Evolutionary conservation across 495 filamentous ascomycete species (phyloP).

Genomic region (Recurvomyces mirabilis): DNA sequence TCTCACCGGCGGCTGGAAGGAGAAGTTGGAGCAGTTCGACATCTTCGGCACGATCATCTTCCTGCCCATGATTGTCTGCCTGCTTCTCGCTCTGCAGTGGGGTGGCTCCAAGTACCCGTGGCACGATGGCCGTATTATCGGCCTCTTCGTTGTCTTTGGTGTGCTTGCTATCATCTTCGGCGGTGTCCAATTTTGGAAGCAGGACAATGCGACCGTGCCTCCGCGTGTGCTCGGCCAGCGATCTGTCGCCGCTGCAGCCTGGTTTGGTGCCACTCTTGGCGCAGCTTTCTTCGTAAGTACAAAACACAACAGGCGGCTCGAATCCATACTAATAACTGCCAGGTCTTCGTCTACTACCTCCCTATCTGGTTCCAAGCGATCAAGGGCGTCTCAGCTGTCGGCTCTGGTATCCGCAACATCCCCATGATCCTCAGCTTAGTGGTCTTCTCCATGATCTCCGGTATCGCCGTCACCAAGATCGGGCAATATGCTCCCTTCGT

Average conservation of each 20-base stretch:
- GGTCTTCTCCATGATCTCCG: constrained; percentile 37
- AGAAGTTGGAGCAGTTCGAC: constrained; percentile 28
- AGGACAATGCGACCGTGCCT: constrained; percentile 30
- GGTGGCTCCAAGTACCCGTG: constrained; percentile 48
- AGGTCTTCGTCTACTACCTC: constrained; percentile 42
- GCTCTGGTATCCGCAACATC: constrained; percentile 51
- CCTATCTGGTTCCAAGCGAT: constrained; percentile 73
- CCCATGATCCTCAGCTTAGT: constrained; percentile 41
- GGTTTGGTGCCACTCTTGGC: constrained; percentile 25
- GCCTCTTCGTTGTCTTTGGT: constrained; percentile 39
- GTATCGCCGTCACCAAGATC: constrained; percentile 40
- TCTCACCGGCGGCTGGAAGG: constrained; percentile 9
- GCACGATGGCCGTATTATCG: constrained; percentile 42
- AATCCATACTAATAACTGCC: constrained; percentile 6
- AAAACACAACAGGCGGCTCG: constrained; percentile 4
- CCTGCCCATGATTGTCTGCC: constrained; percentile 39
- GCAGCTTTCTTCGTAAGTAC: constrained; percentile 24
- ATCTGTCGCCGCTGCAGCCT: constrained; percentile 24
- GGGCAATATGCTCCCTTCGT: constrained; percentile 61
- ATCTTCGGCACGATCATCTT: constrained; percentile 37
- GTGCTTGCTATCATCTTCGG: constrained; percentile 37
- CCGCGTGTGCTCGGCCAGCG: constrained; percentile 31
- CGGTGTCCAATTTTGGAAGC: constrained; percentile 36
- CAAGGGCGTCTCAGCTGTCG: constrained; percentile 43
- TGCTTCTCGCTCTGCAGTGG: constrained; percentile 51